Base-by-base conservation (phyloP, 805 yeast species). In the Saturnispora diversa region DNA sequence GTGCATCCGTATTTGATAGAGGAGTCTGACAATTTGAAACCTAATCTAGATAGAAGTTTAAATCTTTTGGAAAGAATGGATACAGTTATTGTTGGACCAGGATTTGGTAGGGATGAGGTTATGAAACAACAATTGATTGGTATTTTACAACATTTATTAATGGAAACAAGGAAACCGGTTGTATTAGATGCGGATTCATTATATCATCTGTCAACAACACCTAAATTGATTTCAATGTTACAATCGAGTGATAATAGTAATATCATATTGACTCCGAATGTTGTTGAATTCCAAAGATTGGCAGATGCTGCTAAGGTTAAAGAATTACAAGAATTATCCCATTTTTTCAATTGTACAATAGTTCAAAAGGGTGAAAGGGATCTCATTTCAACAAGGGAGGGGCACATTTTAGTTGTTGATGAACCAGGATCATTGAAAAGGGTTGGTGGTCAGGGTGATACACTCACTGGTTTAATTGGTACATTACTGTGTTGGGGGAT, bases 361-460 rank as follows among this genome's bases (percentile, higher is more conserved):
- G 53, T 92, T 13, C 74, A 81, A 26, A 92, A 92, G 59, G 97
- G 97, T 2, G 40, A 50, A 0, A 48, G 50, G 2, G 98, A 92
- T 53, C 48, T 72, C 27, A 80, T 87, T 9, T 80, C 76, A 15
- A 34, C 30, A 5, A 63, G 69, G 37, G 74, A 73, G 2, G 65
- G 61, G 4, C 53, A 58, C 4, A 51, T 63, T 5, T 46, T 84
- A 6, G 50, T 62, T 3, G 72, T 69, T 45, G 25, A 33, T 17
- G 68, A 67, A 26, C 51, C 57, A 12, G 97, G 97, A 1, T 80
- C 92, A 6, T 60, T 64, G 37, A 81, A 84, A 53, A 69, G 98
- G 40, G 94, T 84, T 6, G 96, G 97, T 10, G 98, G 98, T 0
- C 97, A 92, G 62, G 98, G 98, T 20, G 98, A 92, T 52, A 83